Percentiles rank a stretch among this genome's conserved stretches.
These are phyloP conservation scores for Heimioporus sp. DNA, from an alignment of 768 basidiomycete species.

Conservation along the genomic window DNA sequence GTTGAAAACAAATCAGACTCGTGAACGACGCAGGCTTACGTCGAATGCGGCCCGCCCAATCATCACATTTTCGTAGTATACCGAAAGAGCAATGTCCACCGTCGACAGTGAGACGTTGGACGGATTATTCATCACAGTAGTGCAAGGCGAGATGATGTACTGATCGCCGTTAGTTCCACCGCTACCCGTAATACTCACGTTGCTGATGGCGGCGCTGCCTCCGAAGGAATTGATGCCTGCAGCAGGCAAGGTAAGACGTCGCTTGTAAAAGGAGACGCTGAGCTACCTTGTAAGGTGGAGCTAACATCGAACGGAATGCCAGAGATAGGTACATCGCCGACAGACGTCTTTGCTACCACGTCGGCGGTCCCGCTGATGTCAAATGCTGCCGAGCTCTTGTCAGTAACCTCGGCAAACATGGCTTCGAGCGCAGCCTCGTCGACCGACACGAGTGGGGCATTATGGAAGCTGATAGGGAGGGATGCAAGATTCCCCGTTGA, in stretches of 20 bases:
- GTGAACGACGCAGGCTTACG: constrained; percentile 35
- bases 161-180: constrained; percentile 60
- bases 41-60: constrained; percentile 60
- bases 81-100: constrained; percentile 54
- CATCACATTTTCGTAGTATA: constrained; percentile 50
- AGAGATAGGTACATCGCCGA: constrained; percentile 65
- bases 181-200: constrained; percentile 62
- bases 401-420: constrained; percentile 60
- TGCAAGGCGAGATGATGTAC: constrained; percentile 58
- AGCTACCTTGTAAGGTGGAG: constrained; percentile 51
- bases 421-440: constrained; percentile 51
- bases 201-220: constrained; percentile 46
- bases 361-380: constrained; percentile 55
- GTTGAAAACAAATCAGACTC: neutral
- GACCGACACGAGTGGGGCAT: constrained; percentile 55
- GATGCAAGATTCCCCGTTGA: constrained; percentile 69
- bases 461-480: constrained; percentile 54
- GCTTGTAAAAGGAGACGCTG: neutral
- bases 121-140: constrained; percentile 58
- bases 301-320: constrained; percentile 62
- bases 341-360: constrained; percentile 56
- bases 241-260: neutral
- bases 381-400: constrained; percentile 42
- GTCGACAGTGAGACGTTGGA: constrained; percentile 66
- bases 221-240: constrained; percentile 62